Evolutionary conservation across 2,329 filamentous ascomycete genomes (phyloP).

Genomic region (Ophidiomyces ophidiicola): DNA sequence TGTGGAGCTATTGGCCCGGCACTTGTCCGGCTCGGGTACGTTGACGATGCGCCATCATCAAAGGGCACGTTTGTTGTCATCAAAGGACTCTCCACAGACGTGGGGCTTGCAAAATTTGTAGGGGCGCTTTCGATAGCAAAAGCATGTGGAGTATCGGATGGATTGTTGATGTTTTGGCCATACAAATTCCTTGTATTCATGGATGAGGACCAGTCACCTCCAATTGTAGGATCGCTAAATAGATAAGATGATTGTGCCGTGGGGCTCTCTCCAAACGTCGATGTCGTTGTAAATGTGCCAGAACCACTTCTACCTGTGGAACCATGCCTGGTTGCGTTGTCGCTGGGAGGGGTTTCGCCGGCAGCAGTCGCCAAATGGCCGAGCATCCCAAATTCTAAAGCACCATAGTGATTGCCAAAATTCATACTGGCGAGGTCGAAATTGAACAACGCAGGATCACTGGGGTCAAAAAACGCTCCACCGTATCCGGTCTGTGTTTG

Average conservation of each 20-base stretch:
- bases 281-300: constrained; percentile 27
- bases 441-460: constrained; percentile 85
- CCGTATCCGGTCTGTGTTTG: constrained; percentile 37
- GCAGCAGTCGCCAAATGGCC: constrained; percentile 91
- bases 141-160: constrained; percentile 41
- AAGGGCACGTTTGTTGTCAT: constrained; percentile 32
- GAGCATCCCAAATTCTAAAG: constrained; percentile 89
- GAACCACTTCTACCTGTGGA: constrained; percentile 35
- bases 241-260: constrained; percentile 34
- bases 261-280: constrained; percentile 37
- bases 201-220: constrained; percentile 31
- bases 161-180: constrained; percentile 31
- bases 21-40: constrained; percentile 19
- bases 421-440: constrained; percentile 90
- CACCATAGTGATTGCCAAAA: constrained; percentile 92
- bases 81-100: constrained; percentile 44
- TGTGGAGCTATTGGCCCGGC: constrained; percentile 21
- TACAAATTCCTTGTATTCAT: constrained; percentile 22
- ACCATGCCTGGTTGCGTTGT: constrained; percentile 40
- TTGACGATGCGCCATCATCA: constrained; percentile 27
- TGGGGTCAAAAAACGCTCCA: constrained; percentile 63
- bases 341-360: constrained; percentile 63
- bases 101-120: constrained; percentile 45
- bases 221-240: constrained; percentile 35
- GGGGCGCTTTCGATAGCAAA: constrained; percentile 51